phyloP scores from a whole-genome alignment of 2,329 filamentous ascomycete genomes.

The Fusarium agapanthi region DNA sequence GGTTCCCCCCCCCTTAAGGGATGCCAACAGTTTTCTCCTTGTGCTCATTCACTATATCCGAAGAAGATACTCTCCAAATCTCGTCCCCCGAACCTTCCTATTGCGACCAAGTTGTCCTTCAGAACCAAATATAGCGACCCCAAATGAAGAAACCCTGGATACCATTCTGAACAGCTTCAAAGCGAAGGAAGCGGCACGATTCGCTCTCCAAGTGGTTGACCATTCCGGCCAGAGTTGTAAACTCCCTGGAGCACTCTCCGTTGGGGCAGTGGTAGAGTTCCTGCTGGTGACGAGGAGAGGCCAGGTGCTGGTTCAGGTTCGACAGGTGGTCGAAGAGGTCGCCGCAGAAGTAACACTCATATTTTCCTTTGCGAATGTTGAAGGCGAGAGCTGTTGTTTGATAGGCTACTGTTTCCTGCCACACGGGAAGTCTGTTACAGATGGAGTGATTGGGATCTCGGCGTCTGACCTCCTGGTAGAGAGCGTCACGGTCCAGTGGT shows the following conservation, averaged over 20 bases:
- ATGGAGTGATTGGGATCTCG: conserved; percentile 59
- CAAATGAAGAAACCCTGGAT: conserved; percentile 28
- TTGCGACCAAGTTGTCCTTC: neutral
- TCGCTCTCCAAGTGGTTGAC: conserved; percentile 58
- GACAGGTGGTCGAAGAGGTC: conserved; percentile 48
- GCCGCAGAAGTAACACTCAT: conserved; percentile 55
- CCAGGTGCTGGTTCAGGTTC: conserved; percentile 61
- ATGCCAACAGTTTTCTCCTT: neutral
- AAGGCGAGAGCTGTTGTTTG: conserved; percentile 52
- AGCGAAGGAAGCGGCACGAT: conserved; percentile 50
- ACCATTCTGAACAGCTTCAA: conserved; percentile 49
- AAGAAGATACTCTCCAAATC: neutral
- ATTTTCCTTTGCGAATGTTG: conserved; percentile 48
- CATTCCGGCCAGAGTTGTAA: conserved; percentile 50
- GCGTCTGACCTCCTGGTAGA: conserved; percentile 56
- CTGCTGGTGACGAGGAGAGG: conserved; percentile 55
- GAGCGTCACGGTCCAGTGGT: conserved; percentile 56
- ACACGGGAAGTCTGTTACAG: conserved; percentile 60
- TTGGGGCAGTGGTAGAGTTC: conserved; percentile 54
- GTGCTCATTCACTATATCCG: neutral
- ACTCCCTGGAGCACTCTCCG: conserved; percentile 46
- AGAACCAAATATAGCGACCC: conserved; percentile 13
- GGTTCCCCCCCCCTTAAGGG: too few relatives aligned
- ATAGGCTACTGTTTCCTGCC: conserved; percentile 48
- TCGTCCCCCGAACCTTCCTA: neutral